Conservation (phyloP, 2,329 filamentous ascomycete species). For the Xylariaceae sp. region DNA sequence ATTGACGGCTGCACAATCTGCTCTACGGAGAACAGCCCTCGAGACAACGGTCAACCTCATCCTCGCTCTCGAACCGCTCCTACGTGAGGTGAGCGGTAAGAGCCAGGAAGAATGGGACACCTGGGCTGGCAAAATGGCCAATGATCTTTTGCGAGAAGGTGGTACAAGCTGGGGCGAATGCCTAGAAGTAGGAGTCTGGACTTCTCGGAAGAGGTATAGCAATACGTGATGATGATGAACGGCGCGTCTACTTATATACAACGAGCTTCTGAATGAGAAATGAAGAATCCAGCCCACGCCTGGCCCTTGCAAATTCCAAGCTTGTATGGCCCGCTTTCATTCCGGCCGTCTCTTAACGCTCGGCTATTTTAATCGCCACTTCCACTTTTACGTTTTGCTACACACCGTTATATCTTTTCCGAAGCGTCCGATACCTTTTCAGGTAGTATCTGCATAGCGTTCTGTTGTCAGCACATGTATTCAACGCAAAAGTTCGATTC, state of each 20-base stretch:
- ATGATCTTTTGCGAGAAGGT: constrained; percentile 72
- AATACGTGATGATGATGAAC: constrained; percentile 20
- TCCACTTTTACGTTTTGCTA: constrained; percentile 19
- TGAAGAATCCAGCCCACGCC: background rate
- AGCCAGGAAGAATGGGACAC: constrained; percentile 88
- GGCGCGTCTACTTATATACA: constrained; percentile 13
- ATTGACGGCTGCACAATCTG: constrained; percentile 64
- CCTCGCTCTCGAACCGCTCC: constrained; percentile 75
- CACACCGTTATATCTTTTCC: constrained; percentile 66
- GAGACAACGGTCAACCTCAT: constrained; percentile 78
- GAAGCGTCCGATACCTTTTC: constrained; percentile 81
- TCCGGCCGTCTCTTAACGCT: background rate
- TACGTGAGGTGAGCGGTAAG: constrained; percentile 80
- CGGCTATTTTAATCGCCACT: background rate
- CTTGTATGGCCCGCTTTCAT: constrained; percentile 1
- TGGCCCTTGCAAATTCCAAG: background rate
- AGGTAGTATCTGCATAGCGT: constrained; percentile 69
- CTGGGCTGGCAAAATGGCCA: constrained; percentile 85
- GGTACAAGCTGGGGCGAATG: constrained; percentile 82
- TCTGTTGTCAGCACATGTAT: constrained; percentile 20
- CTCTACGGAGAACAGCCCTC: constrained; percentile 74
- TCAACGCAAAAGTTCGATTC: constrained; percentile 9
- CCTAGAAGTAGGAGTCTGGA: constrained; percentile 82
- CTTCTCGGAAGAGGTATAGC: constrained; percentile 64
- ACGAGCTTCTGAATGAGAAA: constrained; percentile 1